Percentiles rank a stretch among this genome's conserved stretches.
Evolutionary conservation across 1,139 yeast genomes (phyloP).

Genomic region (Candida smagusa): DNA sequence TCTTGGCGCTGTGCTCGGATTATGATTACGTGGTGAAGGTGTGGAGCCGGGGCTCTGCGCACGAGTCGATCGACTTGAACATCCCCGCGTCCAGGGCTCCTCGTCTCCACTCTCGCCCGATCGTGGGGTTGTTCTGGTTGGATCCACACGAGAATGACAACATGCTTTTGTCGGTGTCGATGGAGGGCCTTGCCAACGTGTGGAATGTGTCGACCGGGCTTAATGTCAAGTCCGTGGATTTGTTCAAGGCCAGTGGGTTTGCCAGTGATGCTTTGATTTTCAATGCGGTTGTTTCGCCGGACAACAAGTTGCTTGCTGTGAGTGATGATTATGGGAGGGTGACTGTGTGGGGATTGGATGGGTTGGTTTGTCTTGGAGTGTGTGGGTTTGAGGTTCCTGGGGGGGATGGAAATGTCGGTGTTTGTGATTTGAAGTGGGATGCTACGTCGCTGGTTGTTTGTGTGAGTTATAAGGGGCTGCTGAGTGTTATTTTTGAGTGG

Average conservation of each 20-base stretch:
- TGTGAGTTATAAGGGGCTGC: constrained; percentile 41
- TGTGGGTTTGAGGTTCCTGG: constrained; percentile 16
- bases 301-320: constrained; percentile 48
- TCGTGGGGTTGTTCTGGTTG: constrained; percentile 56
- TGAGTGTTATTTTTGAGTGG: constrained; percentile 33
- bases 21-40: constrained; percentile 62
- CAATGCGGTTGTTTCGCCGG: constrained; percentile 50
- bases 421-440: constrained; percentile 47
- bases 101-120: constrained; percentile 51
- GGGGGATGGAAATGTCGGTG: constrained; percentile 21
- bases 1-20: constrained; percentile 74
- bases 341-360: constrained; percentile 44
- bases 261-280: constrained; percentile 43
- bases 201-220: constrained; percentile 59
- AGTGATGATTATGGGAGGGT: constrained; percentile 64
- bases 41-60: constrained; percentile 66
- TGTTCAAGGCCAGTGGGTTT: constrained; percentile 22
- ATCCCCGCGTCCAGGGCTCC: constrained; percentile 10
- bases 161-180: constrained; percentile 42
- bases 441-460: constrained; percentile 27
- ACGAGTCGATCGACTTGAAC: constrained; percentile 34
- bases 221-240: constrained; percentile 20
- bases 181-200: constrained; percentile 67
- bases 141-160: constrained; percentile 17
- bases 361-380: constrained; percentile 25